phyloP scores from a whole-genome alignment of 352 stramenopile genomes.

The Globisporangium irregulare region DNA sequence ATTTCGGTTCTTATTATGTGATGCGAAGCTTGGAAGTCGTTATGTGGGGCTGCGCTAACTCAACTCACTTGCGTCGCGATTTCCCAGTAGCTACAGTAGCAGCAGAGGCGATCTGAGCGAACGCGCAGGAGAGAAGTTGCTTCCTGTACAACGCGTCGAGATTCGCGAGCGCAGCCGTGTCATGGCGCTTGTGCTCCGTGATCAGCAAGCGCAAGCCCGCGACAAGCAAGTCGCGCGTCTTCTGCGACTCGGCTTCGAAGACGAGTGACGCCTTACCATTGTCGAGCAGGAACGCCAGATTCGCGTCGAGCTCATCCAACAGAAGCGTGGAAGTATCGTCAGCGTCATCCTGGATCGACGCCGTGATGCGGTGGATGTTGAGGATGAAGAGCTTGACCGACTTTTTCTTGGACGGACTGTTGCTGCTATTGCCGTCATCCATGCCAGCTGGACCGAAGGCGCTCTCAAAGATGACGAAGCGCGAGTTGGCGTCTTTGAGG shows the following conservation, averaged over 20 bases:
- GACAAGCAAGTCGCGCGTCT: conserved; percentile 67
- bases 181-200: conserved; percentile 49
- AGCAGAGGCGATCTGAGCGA: background rate
- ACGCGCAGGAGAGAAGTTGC: conserved; percentile 11
- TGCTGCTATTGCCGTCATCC: background rate
- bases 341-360: conserved; percentile 18
- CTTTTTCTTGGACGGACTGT: conserved; percentile 37
- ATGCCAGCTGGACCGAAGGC: conserved; percentile 16
- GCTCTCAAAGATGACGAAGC: conserved; percentile 59
- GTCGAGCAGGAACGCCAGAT: conserved; percentile 44
- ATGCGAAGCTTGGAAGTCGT: background rate
- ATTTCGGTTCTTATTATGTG: background rate
- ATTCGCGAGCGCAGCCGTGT: conserved; percentile 34
- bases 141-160: conserved; percentile 19
- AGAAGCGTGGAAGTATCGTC: background rate
- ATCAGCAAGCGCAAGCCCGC: conserved; percentile 59
- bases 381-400: conserved; percentile 49
- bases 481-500: conserved; percentile 33
- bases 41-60: background rate
- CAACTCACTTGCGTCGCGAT: conserved; percentile 8
- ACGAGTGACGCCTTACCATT: conserved; percentile 61
- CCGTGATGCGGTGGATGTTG: conserved; percentile 52
- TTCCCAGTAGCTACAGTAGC: background rate
- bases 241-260: conserved; percentile 60
- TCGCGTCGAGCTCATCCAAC: conserved; percentile 25